Percentiles rank a stretch among this genome's conserved stretches.
Conservation (phyloP, 208 protist genomes). For the Leishmania lainsoni region DNA sequence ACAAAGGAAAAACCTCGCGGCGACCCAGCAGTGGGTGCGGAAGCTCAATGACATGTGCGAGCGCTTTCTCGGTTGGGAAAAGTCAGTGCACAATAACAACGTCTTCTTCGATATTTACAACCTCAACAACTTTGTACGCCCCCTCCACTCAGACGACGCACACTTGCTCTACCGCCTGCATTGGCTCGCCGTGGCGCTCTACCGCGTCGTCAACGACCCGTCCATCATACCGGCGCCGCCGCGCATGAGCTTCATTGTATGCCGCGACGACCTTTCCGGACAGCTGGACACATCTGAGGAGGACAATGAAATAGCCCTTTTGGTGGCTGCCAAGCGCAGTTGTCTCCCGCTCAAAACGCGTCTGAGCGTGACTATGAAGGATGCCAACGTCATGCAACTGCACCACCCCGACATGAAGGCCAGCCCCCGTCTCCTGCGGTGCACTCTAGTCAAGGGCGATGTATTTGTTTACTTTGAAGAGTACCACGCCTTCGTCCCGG, state of each 20-base stretch:
- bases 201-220: slow-evolving; percentile 38
- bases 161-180: slow-evolving; percentile 45
- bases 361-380: slow-evolving; percentile 37
- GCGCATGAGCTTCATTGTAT: slow-evolving; percentile 56
- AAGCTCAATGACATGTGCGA: slow-evolving; percentile 58
- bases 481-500: slow-evolving; percentile 36
- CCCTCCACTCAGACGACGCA: slow-evolving; percentile 48
- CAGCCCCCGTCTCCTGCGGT: slow-evolving; percentile 24
- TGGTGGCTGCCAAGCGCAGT: slow-evolving; percentile 58
- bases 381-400: slow-evolving; percentile 32
- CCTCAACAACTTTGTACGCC: slow-evolving; percentile 29
- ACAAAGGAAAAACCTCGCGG: slow-evolving; percentile 34
- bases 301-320: slow-evolving; percentile 50
- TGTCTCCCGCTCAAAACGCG: slow-evolving; percentile 50
- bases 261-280: slow-evolving; percentile 16
- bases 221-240: slow-evolving; percentile 45
- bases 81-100: slow-evolving; percentile 23
- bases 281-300: slow-evolving; percentile 27
- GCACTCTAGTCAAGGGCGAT: slow-evolving; percentile 42
- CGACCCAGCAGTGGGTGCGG: slow-evolving; percentile 29
- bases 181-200: slow-evolving; percentile 51
- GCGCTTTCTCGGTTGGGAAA: slow-evolving; percentile 45
- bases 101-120: slow-evolving; percentile 33
- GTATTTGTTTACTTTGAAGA: slow-evolving; percentile 42
- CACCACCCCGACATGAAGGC: slow-evolving; percentile 37